Base-by-base conservation (phyloP, 345 rosid species). In the Durio zibethinus region DNA sequence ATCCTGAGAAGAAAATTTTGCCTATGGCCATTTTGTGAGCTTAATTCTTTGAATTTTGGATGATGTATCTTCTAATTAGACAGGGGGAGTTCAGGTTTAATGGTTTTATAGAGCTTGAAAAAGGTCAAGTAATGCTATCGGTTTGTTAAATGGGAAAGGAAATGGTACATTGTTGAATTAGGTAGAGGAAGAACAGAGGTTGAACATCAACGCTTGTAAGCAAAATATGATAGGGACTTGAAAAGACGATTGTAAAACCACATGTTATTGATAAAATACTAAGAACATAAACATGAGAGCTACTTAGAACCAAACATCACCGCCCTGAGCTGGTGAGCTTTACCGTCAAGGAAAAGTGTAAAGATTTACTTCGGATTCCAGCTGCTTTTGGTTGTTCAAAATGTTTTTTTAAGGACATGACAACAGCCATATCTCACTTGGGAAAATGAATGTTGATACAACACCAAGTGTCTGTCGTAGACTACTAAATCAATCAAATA, bases 201-300 rank as follows among this genome's bases (percentile, higher is more conserved):
- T 65, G 79, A 47, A 65, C 36, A 50, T 52, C 76, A 62, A 77
- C 42, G 52, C 80, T 77, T 77, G 80, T 31, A 71, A 70, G 76
- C 70, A 70, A 77, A 63, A 64, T 15, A 35, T 53, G 73, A 66
- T 1, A 52, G 53, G 73, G 73, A 76, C 73, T 76, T 40, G 69
- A 77, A 60, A 20, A 10, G 69, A 48, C 15, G 6, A 20, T 7
- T 12, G 33, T 38, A 27, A 45, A 66, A 70, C n/a, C 59, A 38
- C 5, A 25, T 18, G 43, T 31, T 42, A 1, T 59, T 36, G 57
- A 53, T 56, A 50, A 54, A 59, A 69, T 42, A 66, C 11, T 57
- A 0, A 0, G 75, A 56, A 56, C 45, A 5, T 48, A 7, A 54
- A 66, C 38, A 59, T 48, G 71, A 78, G 80, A 78, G 76, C 52